A percentile compares a stretch with the other conserved stretches of the same genome.
Evolutionary conservation across 2,329 filamentous ascomycete genomes (phyloP).

Genomic region (Hyphodiscus sp.): DNA sequence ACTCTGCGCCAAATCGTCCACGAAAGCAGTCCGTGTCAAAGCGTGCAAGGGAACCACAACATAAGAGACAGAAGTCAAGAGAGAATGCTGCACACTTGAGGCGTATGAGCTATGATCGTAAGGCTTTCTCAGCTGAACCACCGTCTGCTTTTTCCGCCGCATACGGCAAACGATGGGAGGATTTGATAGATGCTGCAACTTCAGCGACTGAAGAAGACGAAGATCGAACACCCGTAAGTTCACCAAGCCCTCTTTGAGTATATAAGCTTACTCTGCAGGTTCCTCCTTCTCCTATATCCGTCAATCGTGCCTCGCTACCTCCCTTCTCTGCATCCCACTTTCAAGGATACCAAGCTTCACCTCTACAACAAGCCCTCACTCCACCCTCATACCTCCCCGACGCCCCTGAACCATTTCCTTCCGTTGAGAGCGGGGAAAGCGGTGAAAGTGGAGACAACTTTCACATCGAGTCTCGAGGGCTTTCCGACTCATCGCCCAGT

Average conservation of each 20-base stretch:
- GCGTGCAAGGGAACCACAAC: slow-evolving; percentile 65
- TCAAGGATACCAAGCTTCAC: slow-evolving; percentile 78
- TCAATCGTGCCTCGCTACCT: slow-evolving; percentile 55
- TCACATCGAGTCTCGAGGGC: slow-evolving; percentile 59
- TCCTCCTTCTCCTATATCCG: slow-evolving; percentile 58
- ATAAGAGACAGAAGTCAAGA: slow-evolving; percentile 72
- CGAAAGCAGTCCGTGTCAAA: slow-evolving; percentile 85
- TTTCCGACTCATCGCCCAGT: slow-evolving; percentile 64
- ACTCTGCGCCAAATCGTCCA: slow-evolving; percentile 63
- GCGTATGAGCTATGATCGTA: slow-evolving; percentile 62
- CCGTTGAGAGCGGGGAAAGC: slow-evolving; percentile 77
- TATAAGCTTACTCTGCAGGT: slow-evolving; percentile 39
- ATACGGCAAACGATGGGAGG: slow-evolving; percentile 89
- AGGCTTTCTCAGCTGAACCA: slow-evolving; percentile 82
- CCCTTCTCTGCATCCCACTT: slow-evolving; percentile 54
- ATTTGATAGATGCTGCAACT: slow-evolving; percentile 89
- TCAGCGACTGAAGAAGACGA: slow-evolving; percentile 90
- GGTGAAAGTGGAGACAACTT: slow-evolving; percentile 65
- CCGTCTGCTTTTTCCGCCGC: slow-evolving; percentile 44
- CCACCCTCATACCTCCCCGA: slow-evolving; percentile 66
- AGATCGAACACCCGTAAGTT: slow-evolving; percentile 77
- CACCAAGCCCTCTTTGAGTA: not conserved
- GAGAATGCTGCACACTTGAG: slow-evolving; percentile 60
- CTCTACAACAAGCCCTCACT: slow-evolving; percentile 83
- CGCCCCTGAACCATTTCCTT: slow-evolving; percentile 74